A percentile compares a stretch with the other conserved stretches of the same genome.
phyloP scores from a whole-genome alignment of 2,329 filamentous ascomycete genomes.

The Fusarium sp. region DNA sequence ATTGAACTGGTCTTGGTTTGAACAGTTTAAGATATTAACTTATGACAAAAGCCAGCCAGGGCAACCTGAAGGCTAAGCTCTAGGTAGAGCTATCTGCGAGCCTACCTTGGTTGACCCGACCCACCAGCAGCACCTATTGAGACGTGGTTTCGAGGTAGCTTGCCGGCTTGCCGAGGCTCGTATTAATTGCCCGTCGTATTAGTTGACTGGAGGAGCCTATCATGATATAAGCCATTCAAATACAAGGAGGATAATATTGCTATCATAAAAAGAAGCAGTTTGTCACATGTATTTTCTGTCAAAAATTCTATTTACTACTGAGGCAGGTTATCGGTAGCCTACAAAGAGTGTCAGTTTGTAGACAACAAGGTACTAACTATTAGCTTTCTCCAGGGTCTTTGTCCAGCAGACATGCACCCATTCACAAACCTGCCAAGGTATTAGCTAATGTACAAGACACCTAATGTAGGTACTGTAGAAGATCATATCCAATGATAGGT shows the following conservation, averaged over 20 bases:
- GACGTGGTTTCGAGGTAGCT: neutral
- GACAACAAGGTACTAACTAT: neutral
- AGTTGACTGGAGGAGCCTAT: neutral
- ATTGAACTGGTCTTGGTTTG: neutral
- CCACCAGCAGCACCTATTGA: neutral
- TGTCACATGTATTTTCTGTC: neutral
- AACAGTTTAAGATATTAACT: conserved; percentile 5
- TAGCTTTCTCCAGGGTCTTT: neutral
- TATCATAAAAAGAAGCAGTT: neutral
- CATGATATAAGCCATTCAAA: no score
- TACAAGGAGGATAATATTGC: no score
- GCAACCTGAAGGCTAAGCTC: conserved; percentile 2
- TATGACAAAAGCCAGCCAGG: neutral
- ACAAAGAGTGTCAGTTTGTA: neutral
- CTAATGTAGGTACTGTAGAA: neutral
- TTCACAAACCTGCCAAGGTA: neutral
- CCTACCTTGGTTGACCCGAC: conserved; percentile 1
- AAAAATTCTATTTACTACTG: neutral
- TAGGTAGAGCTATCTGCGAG: neutral
- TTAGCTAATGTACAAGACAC: no score
- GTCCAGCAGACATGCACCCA: neutral
- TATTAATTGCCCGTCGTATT: neutral
- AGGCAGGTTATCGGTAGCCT: no score
- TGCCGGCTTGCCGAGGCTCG: conserved; percentile 32
- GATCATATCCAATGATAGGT: neutral